Base-by-base conservation (phyloP, 805 yeast species). In the Saturnispora galanensis region DNA sequence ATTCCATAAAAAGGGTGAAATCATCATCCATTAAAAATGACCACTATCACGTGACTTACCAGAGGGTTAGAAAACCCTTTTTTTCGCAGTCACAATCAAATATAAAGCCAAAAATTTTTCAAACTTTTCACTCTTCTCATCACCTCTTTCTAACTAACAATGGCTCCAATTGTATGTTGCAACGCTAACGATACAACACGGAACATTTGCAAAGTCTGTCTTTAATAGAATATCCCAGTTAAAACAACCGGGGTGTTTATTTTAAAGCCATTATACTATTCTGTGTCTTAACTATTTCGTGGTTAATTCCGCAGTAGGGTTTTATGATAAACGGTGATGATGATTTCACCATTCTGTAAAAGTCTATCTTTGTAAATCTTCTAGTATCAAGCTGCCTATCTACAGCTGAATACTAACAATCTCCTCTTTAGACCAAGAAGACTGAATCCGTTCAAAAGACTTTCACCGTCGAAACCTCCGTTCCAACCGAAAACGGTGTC, bases 401-500 rank as follows among this genome's bases (percentile, higher is more conserved):
- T 29, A n/a, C n/a, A 50, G 48, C 49, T 46, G 47, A 50, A 10
- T 8, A 31, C 33, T 31, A 35, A 31, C 45, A 35, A 31, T 44
- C 39, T 21, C 26, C 13, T 12, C 12, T 41, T 40, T 41, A 81
- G 94, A 81, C 84, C 77, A 76, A 80, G 79, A 81, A 80, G 75
- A 73, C 82, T 70, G 62, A 72, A 57, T 72, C 79, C 69, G 77
- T 76, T 68, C 79, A 84, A 67, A 84, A 81, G 79, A 85, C 84
- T 76, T 87, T 84, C 77, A 84, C 84, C 65, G 90, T 93, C 68
- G 97, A 90, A 78, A 86, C 84, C 67, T 79, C 96, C 54, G 95
- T 95, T 69, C 96, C 96, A 76, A 88, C 88, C 68, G 95, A 86
- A 70, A 86, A 85, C 74, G 94, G 89, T 77, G 95, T 90, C 68